Evolutionary conservation across 306 rosid genomes (phyloP), one percentile per base, ranked within the genome.

Genomic region (Quercus cerris): DNA sequence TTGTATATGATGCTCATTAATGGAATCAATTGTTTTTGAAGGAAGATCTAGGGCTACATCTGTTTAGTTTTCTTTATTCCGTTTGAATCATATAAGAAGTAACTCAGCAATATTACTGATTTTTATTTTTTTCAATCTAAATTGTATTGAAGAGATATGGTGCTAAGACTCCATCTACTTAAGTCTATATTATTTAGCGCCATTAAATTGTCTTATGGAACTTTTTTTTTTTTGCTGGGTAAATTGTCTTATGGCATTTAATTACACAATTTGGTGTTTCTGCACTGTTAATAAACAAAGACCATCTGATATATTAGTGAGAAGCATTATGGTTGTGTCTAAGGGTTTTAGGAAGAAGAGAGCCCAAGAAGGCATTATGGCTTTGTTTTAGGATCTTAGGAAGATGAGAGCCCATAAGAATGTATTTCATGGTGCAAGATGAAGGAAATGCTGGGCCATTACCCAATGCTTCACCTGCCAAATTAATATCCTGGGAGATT

Each of bases 1-100:
- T n/a, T 67, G 52, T 33, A 27, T 73, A 57, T 56, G 63, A 70
- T 19, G 52, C 66, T 75, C 69, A 35, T 58, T 57, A 63, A 78
- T 55, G 25, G 71, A 54, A 78, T 56, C 54, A 58, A 57, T 51
- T 4, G 35, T 28, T 23, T 67, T 18, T 23, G 41, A 27, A 66
- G 12, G 44, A 17, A 61, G 81, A 69, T 35, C 59, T 20, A 68
- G 68, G 35, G 30, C 63, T 68, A 64, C 54, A 27, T 71, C 73
- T 44, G 10, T 33, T 4, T 14, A 3, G 30, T 5, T 74, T 35
- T 13, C 55, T 9, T 23, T 18, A 15, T 22, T 28, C 54, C 25
- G 2, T 23, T 10, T 7, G 15, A 31, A 67, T 35, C 52, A 19
- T 19, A 23, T 74, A 28, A 18, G 31, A 30, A 74, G 22, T 74